phyloP scores from a whole-genome alignment of 2,329 filamentous ascomycete genomes.

The Nigrospora osmanthi region DNA sequence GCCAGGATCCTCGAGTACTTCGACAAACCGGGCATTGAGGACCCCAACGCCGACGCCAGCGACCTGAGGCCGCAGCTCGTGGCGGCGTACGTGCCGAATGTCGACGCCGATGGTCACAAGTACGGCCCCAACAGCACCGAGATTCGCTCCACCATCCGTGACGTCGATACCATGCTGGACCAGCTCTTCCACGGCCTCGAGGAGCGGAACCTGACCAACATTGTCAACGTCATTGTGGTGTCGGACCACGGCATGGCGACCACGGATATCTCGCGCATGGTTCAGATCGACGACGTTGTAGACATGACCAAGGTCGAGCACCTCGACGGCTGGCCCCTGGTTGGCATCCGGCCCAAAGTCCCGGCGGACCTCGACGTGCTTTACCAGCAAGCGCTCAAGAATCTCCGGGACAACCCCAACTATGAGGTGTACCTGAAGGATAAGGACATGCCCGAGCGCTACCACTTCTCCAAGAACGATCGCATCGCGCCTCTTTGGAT shows the following conservation, averaged over 20 bases:
- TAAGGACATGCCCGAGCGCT: slow-evolving; percentile 82
- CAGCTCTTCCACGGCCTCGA: slow-evolving; percentile 69
- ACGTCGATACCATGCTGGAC: slow-evolving; percentile 79
- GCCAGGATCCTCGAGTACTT: slow-evolving; percentile 72
- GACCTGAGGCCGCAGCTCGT: slow-evolving; percentile 78
- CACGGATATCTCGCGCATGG: slow-evolving; percentile 68
- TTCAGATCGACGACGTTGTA: slow-evolving; percentile 86
- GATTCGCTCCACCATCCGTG: slow-evolving; percentile 66
- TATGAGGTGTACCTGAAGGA: slow-evolving; percentile 85
- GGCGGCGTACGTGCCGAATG: slow-evolving; percentile 88
- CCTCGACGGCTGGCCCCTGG: slow-evolving; percentile 89
- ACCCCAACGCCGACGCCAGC: slow-evolving; percentile 36
- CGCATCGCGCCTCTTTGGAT: slow-evolving; percentile 95
- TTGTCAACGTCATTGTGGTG: slow-evolving; percentile 93
- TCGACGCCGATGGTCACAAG: slow-evolving; percentile 78
- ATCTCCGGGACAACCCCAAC: slow-evolving; percentile 54
- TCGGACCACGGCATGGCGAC: slow-evolving; percentile 98
- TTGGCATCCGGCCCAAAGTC: slow-evolving; percentile 76
- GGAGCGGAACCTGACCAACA: slow-evolving; percentile 72
- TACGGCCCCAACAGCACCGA: slow-evolving; percentile 95
- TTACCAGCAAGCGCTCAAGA: slow-evolving; percentile 52
- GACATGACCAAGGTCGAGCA: slow-evolving; percentile 72
- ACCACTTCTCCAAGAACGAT: slow-evolving; percentile 81
- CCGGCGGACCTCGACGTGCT: slow-evolving; percentile 57
- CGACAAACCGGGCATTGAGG: slow-evolving; percentile 69